Base-by-base conservation (phyloP, 352 stramenopile species). In the Phytophthora colocasiae region DNA sequence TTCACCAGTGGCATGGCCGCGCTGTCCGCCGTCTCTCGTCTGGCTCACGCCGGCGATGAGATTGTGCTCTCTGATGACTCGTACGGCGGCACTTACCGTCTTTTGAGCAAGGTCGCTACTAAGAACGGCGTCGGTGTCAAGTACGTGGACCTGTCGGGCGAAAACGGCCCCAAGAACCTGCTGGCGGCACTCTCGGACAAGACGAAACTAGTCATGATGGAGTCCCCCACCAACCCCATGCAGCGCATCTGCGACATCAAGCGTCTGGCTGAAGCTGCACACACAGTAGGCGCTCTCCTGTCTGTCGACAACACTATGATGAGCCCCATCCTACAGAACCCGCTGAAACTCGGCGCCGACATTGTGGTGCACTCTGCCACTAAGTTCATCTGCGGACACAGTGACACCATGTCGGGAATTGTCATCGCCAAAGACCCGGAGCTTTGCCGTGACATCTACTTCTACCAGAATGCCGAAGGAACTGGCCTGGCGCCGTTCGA, bases 311-410 rank as follows among this genome's bases (percentile, higher is more conserved):
- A 98, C 80, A 99, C 96, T 6, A 98, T 99, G 81, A 95, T 98
- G 77, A 97, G 86, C 32, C 96, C 97, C n/a, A 97, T 97, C 51
- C 80, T 99, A 48, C 93, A 98, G 73, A 97, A 98, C 64, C 97
- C 97, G 26, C 65, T 99, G 8, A 66, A 80, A 31, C 81, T 98
- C 6, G 97, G 97, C 19, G 96, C 97, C 6, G 98, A 99, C 80
- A 88, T 98, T 24, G 93, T 98, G 24, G 81, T 99, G 51, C 97
- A 99, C 80, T 98, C 90, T 48, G 95, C 89, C 22, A 99, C 97
- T 49, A 99, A 99, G 79, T 99, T 98, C 67, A 85, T 99, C 53
- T 97, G 85, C 59, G 97, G 97, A 49, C 98, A 99, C 81, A 97
- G 90, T 40, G 97, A 99, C 82, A 97, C 96, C 31, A 92, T 99